Conservation (phyloP, 768 basidiomycete species). For the Dacryopinax primogenitus region DNA sequence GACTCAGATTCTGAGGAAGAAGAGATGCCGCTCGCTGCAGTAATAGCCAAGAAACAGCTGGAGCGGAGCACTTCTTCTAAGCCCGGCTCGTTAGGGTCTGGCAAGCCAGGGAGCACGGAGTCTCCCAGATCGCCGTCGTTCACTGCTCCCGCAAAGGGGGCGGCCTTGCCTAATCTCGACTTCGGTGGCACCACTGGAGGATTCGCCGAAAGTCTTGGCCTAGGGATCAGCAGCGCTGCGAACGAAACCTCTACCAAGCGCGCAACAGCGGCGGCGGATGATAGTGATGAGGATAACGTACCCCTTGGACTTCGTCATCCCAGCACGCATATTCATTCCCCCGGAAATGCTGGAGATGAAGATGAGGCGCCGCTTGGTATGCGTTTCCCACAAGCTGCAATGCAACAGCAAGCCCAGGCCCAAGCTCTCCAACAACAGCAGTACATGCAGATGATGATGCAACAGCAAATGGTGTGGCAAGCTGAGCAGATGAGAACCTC, state of each 20-base stretch:
- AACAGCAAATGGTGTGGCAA: conserved; percentile 39
- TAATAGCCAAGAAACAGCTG: conserved; percentile 33
- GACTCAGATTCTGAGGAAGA: conserved; percentile 55
- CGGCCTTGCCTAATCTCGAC: conserved; percentile 26
- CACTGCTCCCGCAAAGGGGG: not conserved
- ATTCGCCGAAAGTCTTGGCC: conserved; percentile 14
- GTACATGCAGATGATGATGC: conserved; percentile 48
- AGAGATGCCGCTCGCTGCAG: conserved; percentile 60
- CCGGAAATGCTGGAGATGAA: conserved; percentile 34
- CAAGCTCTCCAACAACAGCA: conserved; percentile 41
- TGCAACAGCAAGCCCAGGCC: conserved; percentile 30
- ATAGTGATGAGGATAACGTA: conserved; percentile 24
- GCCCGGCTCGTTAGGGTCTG: not conserved
- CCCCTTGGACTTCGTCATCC: conserved; percentile 18
- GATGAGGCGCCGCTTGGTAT: conserved; percentile 44
- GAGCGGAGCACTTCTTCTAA: not conserved
- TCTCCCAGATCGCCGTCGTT: not conserved
- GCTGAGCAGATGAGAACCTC: conserved; percentile 48
- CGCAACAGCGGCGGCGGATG: conserved; percentile 19
- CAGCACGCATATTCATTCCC: not conserved
- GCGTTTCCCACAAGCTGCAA: conserved; percentile 11
- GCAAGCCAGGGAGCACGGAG: not conserved
- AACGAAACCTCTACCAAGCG: not conserved
- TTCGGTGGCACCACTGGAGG: conserved; percentile 37
- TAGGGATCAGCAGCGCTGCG: not conserved